phyloP scores from a whole-genome alignment of 441 rosid species.

The Brassica balearica region DNA sequence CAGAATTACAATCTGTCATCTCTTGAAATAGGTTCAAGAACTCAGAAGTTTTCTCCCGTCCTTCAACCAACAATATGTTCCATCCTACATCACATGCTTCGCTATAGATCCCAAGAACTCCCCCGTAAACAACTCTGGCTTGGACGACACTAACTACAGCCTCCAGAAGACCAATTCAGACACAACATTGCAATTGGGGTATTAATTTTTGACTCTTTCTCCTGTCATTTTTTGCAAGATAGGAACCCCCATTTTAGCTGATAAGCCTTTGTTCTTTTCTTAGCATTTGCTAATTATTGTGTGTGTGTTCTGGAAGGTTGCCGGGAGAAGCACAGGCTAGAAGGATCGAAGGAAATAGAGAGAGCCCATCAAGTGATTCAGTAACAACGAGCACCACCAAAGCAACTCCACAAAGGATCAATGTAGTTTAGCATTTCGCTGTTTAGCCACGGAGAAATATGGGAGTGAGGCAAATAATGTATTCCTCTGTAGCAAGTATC shows the following conservation, averaged over 20 bases:
- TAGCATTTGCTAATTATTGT: neutral
- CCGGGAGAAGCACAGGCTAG: slow-evolving; percentile 55
- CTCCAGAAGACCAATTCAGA: slow-evolving; percentile 73
- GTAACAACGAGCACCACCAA: slow-evolving; percentile 44
- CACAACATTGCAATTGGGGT: slow-evolving; percentile 89
- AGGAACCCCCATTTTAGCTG: neutral
- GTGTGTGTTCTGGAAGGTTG: slow-evolving; percentile 52
- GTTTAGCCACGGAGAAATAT: slow-evolving; percentile 14
- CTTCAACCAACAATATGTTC: slow-evolving; percentile 48
- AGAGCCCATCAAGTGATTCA: slow-evolving; percentile 57
- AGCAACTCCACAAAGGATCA: slow-evolving; percentile 28
- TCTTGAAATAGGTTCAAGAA: slow-evolving; percentile 67
- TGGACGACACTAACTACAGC: slow-evolving; percentile 46
- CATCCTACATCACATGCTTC: slow-evolving; percentile 59
- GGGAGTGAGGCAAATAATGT: slow-evolving; percentile 25
- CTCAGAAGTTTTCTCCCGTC: slow-evolving; percentile 74
- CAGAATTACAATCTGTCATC: slow-evolving; percentile 2
- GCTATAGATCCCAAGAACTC: slow-evolving; percentile 57
- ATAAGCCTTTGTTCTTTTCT: neutral
- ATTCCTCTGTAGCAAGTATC: slow-evolving; percentile 26
- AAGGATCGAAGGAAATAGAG: slow-evolving; percentile 56
- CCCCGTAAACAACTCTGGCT: slow-evolving; percentile 47
- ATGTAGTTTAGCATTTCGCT: slow-evolving; percentile 32
- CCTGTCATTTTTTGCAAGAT: slow-evolving; percentile 8
- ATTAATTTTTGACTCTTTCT: slow-evolving; percentile 11